These are phyloP conservation scores for Bothriochloa decipiens DNA, from an alignment of 176 grass and related monocot species.

Conservation along the genomic window DNA sequence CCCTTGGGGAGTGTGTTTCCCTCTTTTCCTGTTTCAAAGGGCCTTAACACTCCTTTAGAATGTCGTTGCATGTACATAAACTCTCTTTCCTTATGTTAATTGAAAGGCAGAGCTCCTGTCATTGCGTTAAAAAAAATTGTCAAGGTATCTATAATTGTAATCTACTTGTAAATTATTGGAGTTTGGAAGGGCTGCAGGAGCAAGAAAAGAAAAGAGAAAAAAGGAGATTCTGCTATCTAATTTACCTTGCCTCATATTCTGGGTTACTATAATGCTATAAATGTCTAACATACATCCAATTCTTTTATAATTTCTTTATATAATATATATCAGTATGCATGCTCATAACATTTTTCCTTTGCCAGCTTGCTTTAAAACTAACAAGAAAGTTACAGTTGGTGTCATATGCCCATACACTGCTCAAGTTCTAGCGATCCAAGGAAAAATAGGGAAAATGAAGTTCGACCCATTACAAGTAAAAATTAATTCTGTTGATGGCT, in stretches of 20 bases:
- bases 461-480: constrained; percentile 45
- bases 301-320: background rate
- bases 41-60: too few species aligned
- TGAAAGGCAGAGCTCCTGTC: too few species aligned
- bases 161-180: background rate
- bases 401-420: constrained; percentile 78
- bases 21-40: too few species aligned
- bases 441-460: constrained; percentile 44
- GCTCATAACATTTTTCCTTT: constrained; percentile 16
- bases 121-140: background rate
- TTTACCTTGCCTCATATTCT: background rate
- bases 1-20: too few species aligned
- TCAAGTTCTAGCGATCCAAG: constrained; percentile 64
- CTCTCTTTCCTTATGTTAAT: too few species aligned
- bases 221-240: background rate
- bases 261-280: background rate
- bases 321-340: constrained; percentile 1
- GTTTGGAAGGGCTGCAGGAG: background rate
- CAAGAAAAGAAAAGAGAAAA: constrained; percentile 1
- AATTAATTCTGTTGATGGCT: constrained; percentile 71
- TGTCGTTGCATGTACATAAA: too few species aligned
- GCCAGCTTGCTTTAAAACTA: constrained; percentile 49
- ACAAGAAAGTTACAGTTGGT: constrained; percentile 60
- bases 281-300: constrained; percentile 19
- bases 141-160: background rate